Conservation (phyloP, 495 filamentous ascomycete species). For the Cladorrhinum samala region DNA sequence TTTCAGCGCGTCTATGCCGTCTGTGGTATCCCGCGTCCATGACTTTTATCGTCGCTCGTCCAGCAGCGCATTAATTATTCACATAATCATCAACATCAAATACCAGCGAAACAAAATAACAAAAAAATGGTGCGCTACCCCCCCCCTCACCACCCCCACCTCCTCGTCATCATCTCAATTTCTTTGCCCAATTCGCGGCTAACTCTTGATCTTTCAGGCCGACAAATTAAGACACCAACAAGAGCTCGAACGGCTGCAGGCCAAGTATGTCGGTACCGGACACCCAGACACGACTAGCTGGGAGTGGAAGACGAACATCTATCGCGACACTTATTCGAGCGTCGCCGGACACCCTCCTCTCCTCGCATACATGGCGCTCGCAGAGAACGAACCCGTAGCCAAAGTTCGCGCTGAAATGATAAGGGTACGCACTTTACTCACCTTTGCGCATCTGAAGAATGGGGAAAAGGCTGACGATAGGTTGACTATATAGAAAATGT, state of each 20-base stretch:
- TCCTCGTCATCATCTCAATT: no score
- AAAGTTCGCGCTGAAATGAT: conserved; percentile 73
- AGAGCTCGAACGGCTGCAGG: conserved; percentile 92
- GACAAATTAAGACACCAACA: conserved; percentile 97
- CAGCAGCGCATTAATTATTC: no score
- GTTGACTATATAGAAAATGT: conserved; percentile 70
- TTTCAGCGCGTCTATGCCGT: neutral
- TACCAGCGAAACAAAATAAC: neutral
- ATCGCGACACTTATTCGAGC: conserved; percentile 74
- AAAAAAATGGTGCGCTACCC: neutral
- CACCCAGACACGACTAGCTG: conserved; percentile 94
- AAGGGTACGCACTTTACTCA: conserved; percentile 41
- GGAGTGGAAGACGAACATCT: conserved; percentile 92
- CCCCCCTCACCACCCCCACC: neutral
- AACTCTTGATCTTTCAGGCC: conserved; percentile 55
- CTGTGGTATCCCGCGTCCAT: neutral
- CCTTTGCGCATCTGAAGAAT: no score
- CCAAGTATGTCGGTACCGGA: conserved; percentile 93
- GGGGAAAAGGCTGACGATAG: no score
- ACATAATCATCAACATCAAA: neutral
- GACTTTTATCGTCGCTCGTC: neutral
- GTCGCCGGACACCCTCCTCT: conserved; percentile 87
- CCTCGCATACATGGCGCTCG: conserved; percentile 82
- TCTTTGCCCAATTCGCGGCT: neutral
- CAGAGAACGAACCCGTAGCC: conserved; percentile 72